phyloP scores from a whole-genome alignment of 768 basidiomycete species.

The Termitomyces sp. region DNA sequence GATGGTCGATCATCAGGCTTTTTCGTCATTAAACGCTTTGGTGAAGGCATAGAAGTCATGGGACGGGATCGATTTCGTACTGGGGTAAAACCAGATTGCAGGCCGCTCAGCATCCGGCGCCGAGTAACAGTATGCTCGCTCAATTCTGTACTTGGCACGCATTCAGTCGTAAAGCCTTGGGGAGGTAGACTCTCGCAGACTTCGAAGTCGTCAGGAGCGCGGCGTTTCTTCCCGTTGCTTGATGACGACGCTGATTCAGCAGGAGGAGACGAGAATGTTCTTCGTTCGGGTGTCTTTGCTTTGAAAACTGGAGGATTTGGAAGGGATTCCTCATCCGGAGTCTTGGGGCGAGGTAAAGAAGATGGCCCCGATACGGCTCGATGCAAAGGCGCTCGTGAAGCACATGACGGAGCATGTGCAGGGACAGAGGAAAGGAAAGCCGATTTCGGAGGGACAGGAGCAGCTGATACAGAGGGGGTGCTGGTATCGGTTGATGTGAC shows the following conservation, averaged over 20 bases:
- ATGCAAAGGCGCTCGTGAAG: slow-evolving; percentile 19
- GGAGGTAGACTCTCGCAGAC: slow-evolving; percentile 48
- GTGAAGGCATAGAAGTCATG: slow-evolving; percentile 38
- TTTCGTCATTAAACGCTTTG: slow-evolving; percentile 34
- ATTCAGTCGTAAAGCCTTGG: slow-evolving; percentile 60
- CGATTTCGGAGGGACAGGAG: slow-evolving; percentile 13
- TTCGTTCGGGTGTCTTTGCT: slow-evolving; percentile 46
- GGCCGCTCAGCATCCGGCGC: slow-evolving; percentile 50
- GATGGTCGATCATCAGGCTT: slow-evolving; percentile 25
- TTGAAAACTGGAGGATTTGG: slow-evolving; percentile 39
- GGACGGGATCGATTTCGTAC: slow-evolving; percentile 49
- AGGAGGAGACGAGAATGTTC: slow-evolving; percentile 17
- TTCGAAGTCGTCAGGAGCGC: slow-evolving; percentile 76
- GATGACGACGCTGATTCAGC: slow-evolving; percentile 25
- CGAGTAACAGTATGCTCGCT: slow-evolving; percentile 37
- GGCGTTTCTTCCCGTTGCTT: slow-evolving; percentile 63
- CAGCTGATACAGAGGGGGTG: slow-evolving; percentile 3
- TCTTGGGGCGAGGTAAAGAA: slow-evolving; percentile 40
- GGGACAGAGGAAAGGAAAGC: not conserved
- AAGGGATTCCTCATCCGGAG: slow-evolving; percentile 42
- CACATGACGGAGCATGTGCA: slow-evolving; percentile 14
- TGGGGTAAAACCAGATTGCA: slow-evolving; percentile 71
- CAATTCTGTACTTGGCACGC: slow-evolving; percentile 35
- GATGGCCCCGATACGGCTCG: slow-evolving; percentile 43
- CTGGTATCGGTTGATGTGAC: slow-evolving; percentile 20